Base-by-base conservation (phyloP, 2,329 filamentous ascomycete genomes). In the Aspergillus sp. region DNA sequence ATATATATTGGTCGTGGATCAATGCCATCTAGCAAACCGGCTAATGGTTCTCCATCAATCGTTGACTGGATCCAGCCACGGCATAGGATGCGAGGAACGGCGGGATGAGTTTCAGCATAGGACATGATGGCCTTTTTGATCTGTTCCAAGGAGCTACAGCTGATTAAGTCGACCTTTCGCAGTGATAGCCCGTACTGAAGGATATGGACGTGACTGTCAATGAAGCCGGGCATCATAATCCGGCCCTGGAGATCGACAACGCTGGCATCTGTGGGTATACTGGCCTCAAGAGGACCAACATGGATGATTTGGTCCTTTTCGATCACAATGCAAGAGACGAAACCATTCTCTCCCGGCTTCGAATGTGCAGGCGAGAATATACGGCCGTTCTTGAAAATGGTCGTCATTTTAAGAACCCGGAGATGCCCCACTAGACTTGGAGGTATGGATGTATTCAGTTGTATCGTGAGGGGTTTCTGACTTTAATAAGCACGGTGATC, bases 21-120 rank as follows among this genome's bases (percentile, higher is more conserved):
- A 19, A 82, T 64, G 54, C 79, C 78, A 56, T 82, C 79, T 8
- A 82, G 59, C 68, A 75, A 75, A 31, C 65, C 74, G 6, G 78
- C 77, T 35, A 77, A 70, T 1, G 78, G 77, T 21, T 72, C 60
- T 4, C 75, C 73, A 45, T 75, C 63, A 1, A 78, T 80, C 70
- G 76, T 77, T n/a, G 68, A 71, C 55, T 80, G 78, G 71, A 79
- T 77, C 80, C 79, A 82, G 2, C 78, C 77, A 55, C 71, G 71
- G 62, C 79, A 80, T 45, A 81, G 52, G 8, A 82, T 75, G 11
- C 79, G 73, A 15, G 72, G 65, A 35, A 74, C 71, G 1, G 71
- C 57, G 0, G 76, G 76, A 52, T 78, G 68, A 9, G 63, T 61
- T 8, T 61, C 63, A 3, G 77, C 78, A 52, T 73, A 78, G 1